These are phyloP conservation scores for Pythium periplocum DNA, from an alignment of 352 stramenopile genomes.

Conservation along the genomic window DNA sequence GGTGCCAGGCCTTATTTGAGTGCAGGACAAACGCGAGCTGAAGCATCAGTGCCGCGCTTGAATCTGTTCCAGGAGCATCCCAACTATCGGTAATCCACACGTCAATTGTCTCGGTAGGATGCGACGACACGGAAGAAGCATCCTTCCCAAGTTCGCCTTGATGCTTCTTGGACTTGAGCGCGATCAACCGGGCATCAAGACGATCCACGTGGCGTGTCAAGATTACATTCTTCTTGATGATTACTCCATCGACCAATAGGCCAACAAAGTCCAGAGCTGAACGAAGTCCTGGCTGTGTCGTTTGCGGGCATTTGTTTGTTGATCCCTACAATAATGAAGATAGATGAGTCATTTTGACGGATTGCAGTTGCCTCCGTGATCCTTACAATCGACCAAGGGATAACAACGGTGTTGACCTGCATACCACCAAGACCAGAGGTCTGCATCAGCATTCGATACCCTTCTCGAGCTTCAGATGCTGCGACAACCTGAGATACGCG, in stretches of 20 bases:
- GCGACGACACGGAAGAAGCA: neutral
- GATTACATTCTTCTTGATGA: conserved; percentile 55
- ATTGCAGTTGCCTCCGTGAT: neutral
- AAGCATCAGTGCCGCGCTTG: conserved; percentile 34
- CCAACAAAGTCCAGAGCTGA: conserved; percentile 32
- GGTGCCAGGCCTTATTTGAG: conserved; percentile 23
- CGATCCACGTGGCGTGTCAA: conserved; percentile 40
- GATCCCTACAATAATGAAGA: neutral
- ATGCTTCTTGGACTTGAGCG: conserved; percentile 15
- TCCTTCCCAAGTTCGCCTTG: neutral
- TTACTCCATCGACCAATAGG: conserved; percentile 39
- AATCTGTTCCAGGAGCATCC: conserved; percentile 23
- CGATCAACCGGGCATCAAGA: conserved; percentile 36
- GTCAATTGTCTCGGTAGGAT: conserved; percentile 33
- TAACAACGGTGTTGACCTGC: conserved; percentile 68
- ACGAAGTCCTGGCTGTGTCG: neutral
- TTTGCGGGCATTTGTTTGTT: too few relatives aligned
- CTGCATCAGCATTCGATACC: conserved; percentile 65
- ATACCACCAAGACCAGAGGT: conserved; percentile 65
- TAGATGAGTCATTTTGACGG: too few relatives aligned
- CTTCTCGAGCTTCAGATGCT: conserved; percentile 30
- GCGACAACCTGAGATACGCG: conserved; percentile 33
- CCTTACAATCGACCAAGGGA: conserved; percentile 41
- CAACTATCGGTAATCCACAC: conserved; percentile 45
- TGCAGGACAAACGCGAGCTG: conserved; percentile 30